Evolutionary conservation across 169 alveolate genomes (phyloP).

Genomic region (Perkinsus olseni): DNA sequence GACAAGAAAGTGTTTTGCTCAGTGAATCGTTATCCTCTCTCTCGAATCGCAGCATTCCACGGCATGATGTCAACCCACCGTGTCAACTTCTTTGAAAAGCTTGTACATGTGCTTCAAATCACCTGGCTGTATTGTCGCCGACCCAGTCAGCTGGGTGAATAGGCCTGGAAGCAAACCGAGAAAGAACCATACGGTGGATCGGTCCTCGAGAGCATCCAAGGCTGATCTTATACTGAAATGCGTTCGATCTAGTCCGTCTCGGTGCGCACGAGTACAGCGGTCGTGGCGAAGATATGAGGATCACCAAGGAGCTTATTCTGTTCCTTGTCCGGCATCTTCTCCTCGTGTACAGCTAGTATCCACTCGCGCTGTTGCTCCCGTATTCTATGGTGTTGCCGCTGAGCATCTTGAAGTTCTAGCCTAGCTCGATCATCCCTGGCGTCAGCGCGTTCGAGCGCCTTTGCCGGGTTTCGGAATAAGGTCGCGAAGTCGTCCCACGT

Average conservation of each 20-base stretch:
- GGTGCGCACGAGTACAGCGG: too few species aligned
- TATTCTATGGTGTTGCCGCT: background rate
- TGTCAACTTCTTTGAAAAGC: background rate
- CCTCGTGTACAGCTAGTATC: background rate
- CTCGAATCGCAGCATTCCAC: too few species aligned
- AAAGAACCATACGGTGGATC: too few species aligned
- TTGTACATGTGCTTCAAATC: background rate
- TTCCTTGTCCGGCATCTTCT: background rate
- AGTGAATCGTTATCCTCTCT: too few species aligned
- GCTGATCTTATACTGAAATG: too few species aligned
- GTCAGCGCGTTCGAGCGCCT: background rate
- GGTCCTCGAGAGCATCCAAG: too few species aligned
- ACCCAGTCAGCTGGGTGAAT: background rate
- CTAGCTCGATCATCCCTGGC: background rate
- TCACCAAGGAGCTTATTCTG: background rate
- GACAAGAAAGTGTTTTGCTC: too few species aligned
- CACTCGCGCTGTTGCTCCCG: background rate
- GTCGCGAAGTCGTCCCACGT: background rate
- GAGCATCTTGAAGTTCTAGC: background rate
- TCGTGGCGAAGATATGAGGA: background rate
- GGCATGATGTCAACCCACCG: background rate
- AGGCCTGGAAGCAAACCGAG: background rate
- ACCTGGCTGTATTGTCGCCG: background rate
- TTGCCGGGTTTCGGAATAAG: background rate
- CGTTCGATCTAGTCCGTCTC: too few species aligned